Conservation (phyloP, 1,284 basidiomycete genomes). For the Pterulicium gracile region DNA sequence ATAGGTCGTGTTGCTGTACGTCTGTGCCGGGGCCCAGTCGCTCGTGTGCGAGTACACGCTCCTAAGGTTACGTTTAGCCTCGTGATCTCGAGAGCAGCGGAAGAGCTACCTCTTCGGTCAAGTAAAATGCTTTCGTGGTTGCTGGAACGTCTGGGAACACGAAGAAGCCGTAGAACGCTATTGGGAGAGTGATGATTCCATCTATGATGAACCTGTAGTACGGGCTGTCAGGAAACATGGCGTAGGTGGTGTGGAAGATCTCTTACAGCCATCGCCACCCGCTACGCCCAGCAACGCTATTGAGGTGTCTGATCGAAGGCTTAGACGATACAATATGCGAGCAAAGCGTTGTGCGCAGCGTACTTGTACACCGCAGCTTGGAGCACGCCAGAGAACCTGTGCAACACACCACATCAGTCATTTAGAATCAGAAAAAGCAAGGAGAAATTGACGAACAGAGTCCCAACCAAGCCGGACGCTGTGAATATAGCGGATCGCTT, state of each 20-base stretch:
- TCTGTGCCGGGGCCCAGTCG: slow-evolving; percentile 34
- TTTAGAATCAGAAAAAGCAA: slow-evolving; percentile 3
- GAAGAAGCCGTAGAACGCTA: slow-evolving; percentile 62
- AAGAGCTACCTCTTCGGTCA: slow-evolving; percentile 40
- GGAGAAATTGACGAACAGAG: slow-evolving; percentile 32
- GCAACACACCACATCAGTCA: slow-evolving; percentile 6
- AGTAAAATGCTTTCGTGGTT: slow-evolving; percentile 55
- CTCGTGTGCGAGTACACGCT: slow-evolving; percentile 38
- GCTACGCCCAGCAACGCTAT: slow-evolving; percentile 44
- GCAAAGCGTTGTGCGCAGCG: slow-evolving; percentile 3
- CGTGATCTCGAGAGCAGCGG: not conserved
- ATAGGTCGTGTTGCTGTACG: slow-evolving; percentile 29
- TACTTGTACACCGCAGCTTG: slow-evolving; percentile 57
- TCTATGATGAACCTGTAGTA: slow-evolving; percentile 54
- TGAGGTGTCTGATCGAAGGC: slow-evolving; percentile 35
- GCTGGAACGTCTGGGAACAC: slow-evolving; percentile 65
- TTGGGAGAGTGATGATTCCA: slow-evolving; percentile 61
- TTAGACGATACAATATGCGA: not conserved
- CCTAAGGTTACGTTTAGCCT: slow-evolving; percentile 22
- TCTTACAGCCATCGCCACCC: slow-evolving; percentile 67
- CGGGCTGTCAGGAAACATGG: slow-evolving; percentile 2
- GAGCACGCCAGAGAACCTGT: slow-evolving; percentile 60
- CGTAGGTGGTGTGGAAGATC: not conserved
- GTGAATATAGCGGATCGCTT: slow-evolving; percentile 67
- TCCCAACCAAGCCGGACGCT: slow-evolving; percentile 53